Conservation (phyloP, 2,329 filamentous ascomycete genomes). For the Plenodomus biglobosus region DNA sequence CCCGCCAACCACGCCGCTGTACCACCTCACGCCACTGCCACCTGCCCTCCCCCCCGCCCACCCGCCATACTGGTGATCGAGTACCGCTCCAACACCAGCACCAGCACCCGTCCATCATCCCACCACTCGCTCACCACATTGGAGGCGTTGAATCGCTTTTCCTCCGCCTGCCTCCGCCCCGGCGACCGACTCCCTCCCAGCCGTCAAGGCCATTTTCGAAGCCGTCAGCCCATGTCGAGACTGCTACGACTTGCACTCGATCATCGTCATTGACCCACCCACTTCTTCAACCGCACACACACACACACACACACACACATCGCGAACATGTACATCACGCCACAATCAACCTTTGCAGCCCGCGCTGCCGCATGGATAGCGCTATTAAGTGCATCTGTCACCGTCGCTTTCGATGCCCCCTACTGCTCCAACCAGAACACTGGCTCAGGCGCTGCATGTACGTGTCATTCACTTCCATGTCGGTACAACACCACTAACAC, state of each 20-base stretch:
- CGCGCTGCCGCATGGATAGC: neutral
- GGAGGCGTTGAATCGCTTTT: slow-evolving; percentile 31
- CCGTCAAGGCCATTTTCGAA: no score
- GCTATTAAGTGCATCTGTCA: slow-evolving; percentile 15
- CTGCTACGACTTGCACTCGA: no score
- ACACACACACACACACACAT: no score
- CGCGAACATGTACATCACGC: slow-evolving; percentile 14
- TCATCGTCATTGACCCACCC: slow-evolving; percentile 2
- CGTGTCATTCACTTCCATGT: slow-evolving; percentile 12
- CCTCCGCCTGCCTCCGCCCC: neutral
- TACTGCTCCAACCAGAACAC: slow-evolving; percentile 53
- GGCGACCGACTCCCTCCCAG: no score
- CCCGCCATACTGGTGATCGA: neutral
- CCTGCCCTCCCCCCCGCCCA: slow-evolving; percentile 4
- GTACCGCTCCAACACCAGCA: slow-evolving; percentile 2
- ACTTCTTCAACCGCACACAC: slow-evolving; percentile 3
- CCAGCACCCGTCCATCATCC: no score
- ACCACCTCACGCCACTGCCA: slow-evolving; percentile 14
- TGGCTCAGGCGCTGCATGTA: slow-evolving; percentile 40
- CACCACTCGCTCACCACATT: slow-evolving; percentile 1
- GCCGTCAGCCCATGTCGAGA: no score
- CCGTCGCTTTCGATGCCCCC: slow-evolving; percentile 25
- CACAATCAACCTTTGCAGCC: neutral
- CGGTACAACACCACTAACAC: slow-evolving; percentile 7
- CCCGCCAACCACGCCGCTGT: slow-evolving; percentile 2